Percentiles rank a stretch among this genome's conserved stretches.
Conservation (phyloP, 2,329 filamentous ascomycete genomes). For the Neocatenulostroma microsporum region DNA sequence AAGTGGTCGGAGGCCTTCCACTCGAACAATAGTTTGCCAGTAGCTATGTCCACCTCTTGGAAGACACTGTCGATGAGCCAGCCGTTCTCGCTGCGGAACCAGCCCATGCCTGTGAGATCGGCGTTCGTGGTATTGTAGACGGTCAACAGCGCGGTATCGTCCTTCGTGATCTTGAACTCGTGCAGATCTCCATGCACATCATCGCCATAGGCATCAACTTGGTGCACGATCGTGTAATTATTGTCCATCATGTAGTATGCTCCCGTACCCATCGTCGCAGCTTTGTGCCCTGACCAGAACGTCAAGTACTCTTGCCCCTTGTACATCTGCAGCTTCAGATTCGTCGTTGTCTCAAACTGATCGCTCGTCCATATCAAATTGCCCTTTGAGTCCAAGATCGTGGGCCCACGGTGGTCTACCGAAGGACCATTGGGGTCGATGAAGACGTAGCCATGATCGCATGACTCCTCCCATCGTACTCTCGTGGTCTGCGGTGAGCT, state of each 20-base stretch:
- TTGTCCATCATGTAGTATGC: conserved; percentile 29
- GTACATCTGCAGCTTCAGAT: conserved; percentile 29
- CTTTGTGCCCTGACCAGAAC: conserved; percentile 33
- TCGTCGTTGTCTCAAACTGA: conserved; percentile 23
- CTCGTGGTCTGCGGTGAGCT: conserved; percentile 20
- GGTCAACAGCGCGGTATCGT: conserved; percentile 38
- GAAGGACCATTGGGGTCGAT: conserved; percentile 26
- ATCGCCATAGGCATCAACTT: conserved; percentile 24
- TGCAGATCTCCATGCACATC: conserved; percentile 34
- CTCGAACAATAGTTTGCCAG: conserved; percentile 33
- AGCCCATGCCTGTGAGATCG: conserved; percentile 21
- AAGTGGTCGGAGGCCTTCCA: conserved; percentile 35
- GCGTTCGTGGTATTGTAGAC: conserved; percentile 33
- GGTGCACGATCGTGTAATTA: conserved; percentile 21
- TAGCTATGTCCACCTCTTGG: conserved; percentile 39
- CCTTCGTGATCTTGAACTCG: conserved; percentile 37
- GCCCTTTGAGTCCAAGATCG: conserved; percentile 29
- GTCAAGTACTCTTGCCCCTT: conserved; percentile 31
- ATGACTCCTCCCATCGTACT: conserved; percentile 25
- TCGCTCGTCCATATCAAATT: conserved; percentile 29
- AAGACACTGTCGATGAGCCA: conserved; percentile 39
- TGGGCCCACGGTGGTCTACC: conserved; percentile 25
- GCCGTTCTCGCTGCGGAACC: conserved; percentile 24
- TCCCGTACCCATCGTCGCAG: conserved; percentile 28
- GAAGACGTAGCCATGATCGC: conserved; percentile 24